Conservation (phyloP, 768 basidiomycete genomes). For the Tricholoma sp. region DNA sequence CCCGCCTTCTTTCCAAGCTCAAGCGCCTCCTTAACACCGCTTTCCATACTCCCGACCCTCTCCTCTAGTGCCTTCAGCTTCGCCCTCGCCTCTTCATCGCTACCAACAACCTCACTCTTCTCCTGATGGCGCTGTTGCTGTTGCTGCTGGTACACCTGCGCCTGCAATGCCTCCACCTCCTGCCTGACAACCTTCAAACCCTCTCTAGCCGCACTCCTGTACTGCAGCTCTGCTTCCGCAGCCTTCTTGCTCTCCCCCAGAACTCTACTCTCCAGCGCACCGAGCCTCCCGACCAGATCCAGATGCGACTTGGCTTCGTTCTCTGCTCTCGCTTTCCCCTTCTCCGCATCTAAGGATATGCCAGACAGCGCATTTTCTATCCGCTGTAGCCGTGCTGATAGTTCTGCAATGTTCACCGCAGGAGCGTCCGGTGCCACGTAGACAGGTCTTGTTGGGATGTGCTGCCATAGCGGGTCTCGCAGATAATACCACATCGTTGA, state of each 20-base stretch:
- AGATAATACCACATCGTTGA: conserved; percentile 39
- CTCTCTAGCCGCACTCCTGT: conserved; percentile 38
- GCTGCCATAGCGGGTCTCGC: conserved; percentile 26
- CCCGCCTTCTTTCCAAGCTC: conserved; percentile 51
- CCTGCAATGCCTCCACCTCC: conserved; percentile 51
- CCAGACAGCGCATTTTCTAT: conserved; percentile 62
- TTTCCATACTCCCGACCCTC: conserved; percentile 55
- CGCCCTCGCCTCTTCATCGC: conserved; percentile 53
- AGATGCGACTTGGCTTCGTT: conserved; percentile 44
- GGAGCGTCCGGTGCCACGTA: conserved; percentile 57
- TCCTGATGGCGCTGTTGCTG: conserved; percentile 11
- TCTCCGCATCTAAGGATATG: conserved; percentile 52
- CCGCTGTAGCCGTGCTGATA: conserved; percentile 54
- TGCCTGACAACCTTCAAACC: conserved; percentile 45
- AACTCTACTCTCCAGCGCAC: conserved; percentile 51
- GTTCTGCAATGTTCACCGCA: conserved; percentile 60
- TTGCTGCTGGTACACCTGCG: conserved; percentile 27
- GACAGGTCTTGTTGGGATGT: conserved; percentile 24
- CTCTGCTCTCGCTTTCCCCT: conserved; percentile 45
- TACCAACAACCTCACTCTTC: conserved; percentile 13
- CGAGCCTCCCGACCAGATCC: conserved; percentile 52
- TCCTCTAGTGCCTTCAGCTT: conserved; percentile 58
- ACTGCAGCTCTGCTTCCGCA: conserved; percentile 48
- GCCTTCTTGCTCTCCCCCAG: conserved; percentile 31
- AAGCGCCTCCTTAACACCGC: conserved; percentile 65